These are phyloP conservation scores for Senecio squalidus DNA, from an alignment of 140 eudicot genomes.

Conservation along the genomic window DNA sequence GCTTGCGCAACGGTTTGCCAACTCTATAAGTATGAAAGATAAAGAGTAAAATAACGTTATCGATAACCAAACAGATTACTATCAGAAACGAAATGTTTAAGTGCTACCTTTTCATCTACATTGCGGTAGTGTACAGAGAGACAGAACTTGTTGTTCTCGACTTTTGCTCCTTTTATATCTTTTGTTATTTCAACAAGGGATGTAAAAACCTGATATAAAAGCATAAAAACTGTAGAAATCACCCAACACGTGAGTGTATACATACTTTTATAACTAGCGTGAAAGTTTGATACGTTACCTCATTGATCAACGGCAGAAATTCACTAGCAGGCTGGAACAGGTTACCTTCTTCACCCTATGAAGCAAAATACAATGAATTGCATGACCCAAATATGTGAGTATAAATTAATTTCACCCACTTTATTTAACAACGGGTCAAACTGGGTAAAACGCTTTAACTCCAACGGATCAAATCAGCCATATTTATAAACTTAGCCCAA, in stretches of 20 bases:
- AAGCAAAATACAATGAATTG: neutral
- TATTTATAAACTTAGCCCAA: too few species aligned
- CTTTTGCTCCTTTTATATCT: constrained; percentile 56
- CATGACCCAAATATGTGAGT: too few species aligned
- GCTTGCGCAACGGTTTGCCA: constrained; percentile 56
- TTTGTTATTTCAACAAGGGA: constrained; percentile 60
- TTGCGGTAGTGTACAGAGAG: too few species aligned
- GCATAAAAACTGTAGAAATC: neutral
- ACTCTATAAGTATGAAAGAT: constrained; percentile 31
- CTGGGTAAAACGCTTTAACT: too few species aligned
- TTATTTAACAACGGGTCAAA: too few species aligned
- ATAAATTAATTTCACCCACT: too few species aligned
- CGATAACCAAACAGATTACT: constrained; percentile 1
- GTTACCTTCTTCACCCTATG: constrained; percentile 51
- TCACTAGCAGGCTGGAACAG: constrained; percentile 80
- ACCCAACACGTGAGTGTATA: too few species aligned
- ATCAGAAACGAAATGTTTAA: too few species aligned
- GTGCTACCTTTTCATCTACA: constrained; percentile 84
- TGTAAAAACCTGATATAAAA: constrained; percentile 37
- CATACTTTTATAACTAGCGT: too few species aligned
- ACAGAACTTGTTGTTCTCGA: constrained; percentile 79
- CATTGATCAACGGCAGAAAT: constrained; percentile 70
- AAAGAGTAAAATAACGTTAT: neutral
- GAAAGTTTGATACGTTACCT: too few species aligned
- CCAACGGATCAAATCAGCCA: too few species aligned